Evolutionary conservation across 2,329 filamentous ascomycete genomes (phyloP).

Genomic region (Sclerotinia spermophila): DNA sequence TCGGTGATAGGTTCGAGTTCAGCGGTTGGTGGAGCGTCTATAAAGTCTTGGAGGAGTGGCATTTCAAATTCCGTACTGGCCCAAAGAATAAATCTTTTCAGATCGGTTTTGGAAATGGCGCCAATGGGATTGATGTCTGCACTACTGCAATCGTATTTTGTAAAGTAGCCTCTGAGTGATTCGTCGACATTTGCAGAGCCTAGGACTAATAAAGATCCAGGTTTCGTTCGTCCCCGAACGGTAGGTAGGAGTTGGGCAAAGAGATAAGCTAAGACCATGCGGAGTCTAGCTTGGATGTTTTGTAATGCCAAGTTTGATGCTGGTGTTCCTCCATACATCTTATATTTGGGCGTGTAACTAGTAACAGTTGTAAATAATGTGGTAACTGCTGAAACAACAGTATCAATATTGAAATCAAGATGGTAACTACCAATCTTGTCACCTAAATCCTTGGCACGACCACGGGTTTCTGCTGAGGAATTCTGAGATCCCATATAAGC

Average conservation of each 20-base stretch:
- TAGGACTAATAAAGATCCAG: slow-evolving; percentile 61
- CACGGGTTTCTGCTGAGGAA: slow-evolving; percentile 52
- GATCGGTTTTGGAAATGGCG: slow-evolving; percentile 59
- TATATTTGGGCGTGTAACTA: slow-evolving; percentile 58
- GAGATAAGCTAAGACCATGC: slow-evolving; percentile 63
- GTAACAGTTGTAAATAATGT: slow-evolving; percentile 54
- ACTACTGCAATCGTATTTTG: slow-evolving; percentile 49
- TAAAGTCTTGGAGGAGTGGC: slow-evolving; percentile 62
- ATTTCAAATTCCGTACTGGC: slow-evolving; percentile 56
- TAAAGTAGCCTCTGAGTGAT: slow-evolving; percentile 53
- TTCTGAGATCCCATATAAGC: slow-evolving; percentile 17
- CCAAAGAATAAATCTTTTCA: slow-evolving; percentile 70
- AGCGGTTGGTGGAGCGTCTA: slow-evolving; percentile 59
- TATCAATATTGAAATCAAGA: slow-evolving; percentile 55
- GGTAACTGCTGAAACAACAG: slow-evolving; percentile 20
- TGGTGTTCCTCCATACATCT: slow-evolving; percentile 52
- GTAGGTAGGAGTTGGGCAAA: slow-evolving; percentile 56
- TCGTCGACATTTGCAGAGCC: slow-evolving; percentile 66
- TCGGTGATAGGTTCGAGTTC: slow-evolving; percentile 60
- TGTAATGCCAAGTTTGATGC: slow-evolving; percentile 54
- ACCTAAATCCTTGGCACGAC: slow-evolving; percentile 59
- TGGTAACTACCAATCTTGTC: slow-evolving; percentile 68
- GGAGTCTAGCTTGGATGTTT: slow-evolving; percentile 59
- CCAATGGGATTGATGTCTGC: slow-evolving; percentile 58
- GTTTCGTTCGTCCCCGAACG: slow-evolving; percentile 50